These are phyloP conservation scores for Erythrobasidium hasegawianum DNA, from an alignment of 1,284 basidiomycete species.

Conservation along the genomic window DNA sequence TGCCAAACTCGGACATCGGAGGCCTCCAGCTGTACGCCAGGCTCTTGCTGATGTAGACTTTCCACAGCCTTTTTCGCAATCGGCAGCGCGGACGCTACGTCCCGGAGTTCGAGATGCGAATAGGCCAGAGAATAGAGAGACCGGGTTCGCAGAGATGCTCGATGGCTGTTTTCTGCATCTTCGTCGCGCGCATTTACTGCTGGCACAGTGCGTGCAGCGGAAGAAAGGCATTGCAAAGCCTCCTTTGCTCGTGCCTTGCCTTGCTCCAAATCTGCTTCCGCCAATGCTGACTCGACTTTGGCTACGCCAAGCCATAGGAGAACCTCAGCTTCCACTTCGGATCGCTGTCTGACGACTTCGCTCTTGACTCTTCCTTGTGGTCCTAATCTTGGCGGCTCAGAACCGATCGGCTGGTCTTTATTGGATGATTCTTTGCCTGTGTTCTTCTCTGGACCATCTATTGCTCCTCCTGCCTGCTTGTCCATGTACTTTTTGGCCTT, in stretches of 20 bases:
- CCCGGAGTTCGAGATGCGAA: constrained; percentile 66
- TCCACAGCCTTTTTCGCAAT: constrained; percentile 62
- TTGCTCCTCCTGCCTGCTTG: constrained; percentile 39
- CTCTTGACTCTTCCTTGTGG: not conserved
- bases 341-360: constrained; percentile 16
- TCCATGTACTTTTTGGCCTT: constrained; percentile 18
- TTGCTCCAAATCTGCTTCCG: constrained; percentile 34
- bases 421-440: not conserved
- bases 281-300: constrained; percentile 21
- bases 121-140: constrained; percentile 72
- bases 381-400: not conserved
- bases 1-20: constrained; percentile 80
- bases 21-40: constrained; percentile 60
- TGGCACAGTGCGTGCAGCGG: constrained; percentile 53
- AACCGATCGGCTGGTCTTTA: not conserved
- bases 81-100: constrained; percentile 64
- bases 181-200: constrained; percentile 44
- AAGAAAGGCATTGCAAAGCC: constrained; percentile 38
- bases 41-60: not conserved
- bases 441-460: constrained; percentile 2
- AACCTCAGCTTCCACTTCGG: constrained; percentile 44
- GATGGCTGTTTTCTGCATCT: constrained; percentile 46
- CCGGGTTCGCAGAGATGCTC: constrained; percentile 37
- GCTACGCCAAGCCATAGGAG: constrained; percentile 50
- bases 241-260: constrained; percentile 48